Conservation (phyloP, 345 rosid species). For the Euphorbia tirucalli region DNA sequence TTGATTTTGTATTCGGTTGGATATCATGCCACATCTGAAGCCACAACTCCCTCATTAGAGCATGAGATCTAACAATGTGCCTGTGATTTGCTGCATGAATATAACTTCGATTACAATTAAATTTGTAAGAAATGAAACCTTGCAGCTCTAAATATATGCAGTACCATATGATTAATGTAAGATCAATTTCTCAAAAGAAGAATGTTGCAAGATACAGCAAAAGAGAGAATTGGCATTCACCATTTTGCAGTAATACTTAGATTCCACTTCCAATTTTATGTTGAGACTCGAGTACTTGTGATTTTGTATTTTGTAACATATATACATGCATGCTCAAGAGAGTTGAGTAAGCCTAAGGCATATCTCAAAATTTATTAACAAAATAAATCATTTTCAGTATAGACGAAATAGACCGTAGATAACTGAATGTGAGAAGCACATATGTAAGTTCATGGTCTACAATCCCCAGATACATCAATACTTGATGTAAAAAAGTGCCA, state of each 20-base stretch:
- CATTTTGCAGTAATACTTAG: not conserved
- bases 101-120: slow-evolving; percentile 25
- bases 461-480: slow-evolving; percentile 12
- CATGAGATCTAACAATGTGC: slow-evolving; percentile 89
- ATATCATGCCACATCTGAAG: slow-evolving; percentile 99
- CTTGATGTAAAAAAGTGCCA: slow-evolving; percentile 13
- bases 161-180: not conserved
- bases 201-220: not conserved
- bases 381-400: not conserved
- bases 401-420: not conserved
- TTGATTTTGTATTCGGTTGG: slow-evolving; percentile 55
- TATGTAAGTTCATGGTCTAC: slow-evolving; percentile 8
- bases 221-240: not conserved
- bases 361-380: not conserved
- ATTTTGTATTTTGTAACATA: not conserved
- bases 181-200: not conserved
- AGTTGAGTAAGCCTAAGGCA: not conserved
- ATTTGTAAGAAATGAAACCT: slow-evolving; percentile 6
- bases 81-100: slow-evolving; percentile 84
- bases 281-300: not conserved
- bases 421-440: not conserved
- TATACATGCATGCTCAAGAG: not conserved
- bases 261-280: not conserved
- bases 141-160: not conserved
- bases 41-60: slow-evolving; percentile 97